Percentiles rank a stretch among this genome's conserved stretches.
phyloP scores from a whole-genome alignment of 1,284 basidiomycete species.

The Cryptococcus hybrid region DNA sequence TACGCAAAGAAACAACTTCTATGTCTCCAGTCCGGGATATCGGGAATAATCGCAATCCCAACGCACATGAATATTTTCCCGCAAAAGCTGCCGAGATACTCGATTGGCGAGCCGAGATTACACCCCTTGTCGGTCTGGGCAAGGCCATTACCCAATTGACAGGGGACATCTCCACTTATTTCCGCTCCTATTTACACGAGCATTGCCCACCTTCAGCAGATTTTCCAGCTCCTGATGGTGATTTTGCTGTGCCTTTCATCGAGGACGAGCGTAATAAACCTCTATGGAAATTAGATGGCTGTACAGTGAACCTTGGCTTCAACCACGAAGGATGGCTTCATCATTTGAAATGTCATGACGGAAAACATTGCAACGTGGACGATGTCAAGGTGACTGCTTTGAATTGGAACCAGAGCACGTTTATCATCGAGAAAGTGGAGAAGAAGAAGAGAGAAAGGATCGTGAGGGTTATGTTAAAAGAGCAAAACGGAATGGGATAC shows the following conservation, averaged over 20 bases:
- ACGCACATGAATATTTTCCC: conserved; percentile 16
- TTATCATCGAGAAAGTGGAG: conserved; percentile 20
- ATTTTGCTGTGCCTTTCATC: conserved; percentile 2
- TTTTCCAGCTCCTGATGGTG: conserved; percentile 11
- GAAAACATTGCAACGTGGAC: conserved; percentile 32
- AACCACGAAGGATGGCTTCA: conserved; percentile 39
- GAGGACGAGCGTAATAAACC: conserved; percentile 40
- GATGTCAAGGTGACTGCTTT: conserved; percentile 29
- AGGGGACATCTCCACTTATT: conserved; percentile 26
- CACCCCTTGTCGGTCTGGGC: conserved; percentile 26
- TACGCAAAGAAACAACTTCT: conserved; percentile 33
- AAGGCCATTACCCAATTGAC: conserved; percentile 22
- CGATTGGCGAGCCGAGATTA: conserved; percentile 27
- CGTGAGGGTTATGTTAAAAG: conserved; percentile 30
- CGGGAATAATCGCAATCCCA: conserved; percentile 16
- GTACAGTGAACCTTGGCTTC: conserved; percentile 44
- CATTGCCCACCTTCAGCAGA: conserved; percentile 28
- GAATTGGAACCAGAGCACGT: conserved; percentile 43
- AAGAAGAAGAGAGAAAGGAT: conserved; percentile 19
- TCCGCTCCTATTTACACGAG: conserved; percentile 24
- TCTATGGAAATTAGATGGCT: conserved; percentile 38
- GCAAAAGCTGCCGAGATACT: conserved; percentile 16
- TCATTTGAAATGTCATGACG: conserved; percentile 45
- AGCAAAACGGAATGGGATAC: conserved; percentile 39
- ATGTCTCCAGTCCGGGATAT: conserved; percentile 42